Evolutionary conservation across 495 filamentous ascomycete genomes (phyloP).

Genomic region (Penicillium cinerascens): DNA sequence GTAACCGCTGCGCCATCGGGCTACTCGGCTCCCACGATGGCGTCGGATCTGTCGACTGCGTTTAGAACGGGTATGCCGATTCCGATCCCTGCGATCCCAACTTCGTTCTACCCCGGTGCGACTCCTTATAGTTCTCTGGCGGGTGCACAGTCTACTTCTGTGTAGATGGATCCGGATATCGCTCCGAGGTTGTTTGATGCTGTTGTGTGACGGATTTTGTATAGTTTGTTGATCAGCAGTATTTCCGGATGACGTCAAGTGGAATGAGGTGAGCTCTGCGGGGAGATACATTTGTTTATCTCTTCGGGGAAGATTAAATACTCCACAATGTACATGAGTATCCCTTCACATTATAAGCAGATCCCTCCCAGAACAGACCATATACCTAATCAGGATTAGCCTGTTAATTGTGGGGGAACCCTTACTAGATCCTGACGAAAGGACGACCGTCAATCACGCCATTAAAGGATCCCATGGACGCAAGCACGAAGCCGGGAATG

Average conservation of each 20-base stretch:
- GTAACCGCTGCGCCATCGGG: constrained; percentile 39
- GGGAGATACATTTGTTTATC: too few species aligned
- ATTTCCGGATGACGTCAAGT: too few species aligned
- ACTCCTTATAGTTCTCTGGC: constrained; percentile 33
- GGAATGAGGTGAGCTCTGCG: too few species aligned
- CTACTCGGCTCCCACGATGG: constrained; percentile 50
- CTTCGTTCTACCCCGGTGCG: constrained; percentile 51
- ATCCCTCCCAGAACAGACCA: neutral
- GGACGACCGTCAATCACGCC: constrained; percentile 14
- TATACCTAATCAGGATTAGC: neutral
- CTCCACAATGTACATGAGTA: too few species aligned
- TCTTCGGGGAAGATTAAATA: too few species aligned
- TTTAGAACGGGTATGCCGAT: constrained; percentile 46
- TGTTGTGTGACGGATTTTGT: neutral
- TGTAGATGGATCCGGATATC: neutral
- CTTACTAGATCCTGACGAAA: constrained; percentile 7
- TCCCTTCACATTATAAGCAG: too few species aligned
- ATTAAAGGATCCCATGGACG: constrained; percentile 12
- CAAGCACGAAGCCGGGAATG: neutral
- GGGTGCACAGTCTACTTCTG: constrained; percentile 1
- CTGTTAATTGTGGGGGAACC: too few species aligned
- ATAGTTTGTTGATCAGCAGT: neutral
- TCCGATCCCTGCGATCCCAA: constrained; percentile 54
- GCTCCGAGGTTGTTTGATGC: neutral
- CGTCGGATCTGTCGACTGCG: constrained; percentile 37